Evolutionary conservation across 1,139 yeast species (phyloP).

Genomic region (Zygoascus sp.): DNA sequence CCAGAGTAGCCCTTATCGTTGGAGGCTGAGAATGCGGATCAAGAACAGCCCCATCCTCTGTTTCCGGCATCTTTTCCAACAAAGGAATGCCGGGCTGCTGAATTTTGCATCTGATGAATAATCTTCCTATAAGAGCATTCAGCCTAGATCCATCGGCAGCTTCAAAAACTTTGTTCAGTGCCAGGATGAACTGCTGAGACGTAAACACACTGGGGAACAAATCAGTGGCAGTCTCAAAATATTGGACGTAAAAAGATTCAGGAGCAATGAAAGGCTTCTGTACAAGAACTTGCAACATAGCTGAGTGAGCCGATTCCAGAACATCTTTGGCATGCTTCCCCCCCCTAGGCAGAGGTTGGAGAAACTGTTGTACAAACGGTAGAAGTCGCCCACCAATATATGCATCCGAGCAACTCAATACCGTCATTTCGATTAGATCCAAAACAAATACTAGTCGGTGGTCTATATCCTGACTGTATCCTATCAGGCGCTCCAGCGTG

Average conservation of each 20-base stretch:
- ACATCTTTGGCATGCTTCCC: conserved; percentile 33
- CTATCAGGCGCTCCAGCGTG: neutral
- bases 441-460: conserved; percentile 52
- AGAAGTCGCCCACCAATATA: conserved; percentile 40
- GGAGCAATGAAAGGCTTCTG: conserved; percentile 19
- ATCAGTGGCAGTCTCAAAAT: conserved; percentile 37
- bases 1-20: conserved; percentile 50
- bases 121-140: conserved; percentile 40
- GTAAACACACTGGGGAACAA: conserved; percentile 60
- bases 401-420: conserved; percentile 37
- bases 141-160: conserved; percentile 39
- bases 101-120: conserved; percentile 37
- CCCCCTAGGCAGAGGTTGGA: conserved; percentile 39
- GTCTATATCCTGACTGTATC: conserved; percentile 39
- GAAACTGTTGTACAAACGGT: conserved; percentile 35
- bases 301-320: conserved; percentile 66
- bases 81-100: conserved; percentile 34
- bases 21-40: conserved; percentile 34
- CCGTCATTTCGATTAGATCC: conserved; percentile 55
- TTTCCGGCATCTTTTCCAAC: conserved; percentile 34
- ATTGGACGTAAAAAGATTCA: conserved; percentile 19
- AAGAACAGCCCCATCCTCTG: conserved; percentile 29
- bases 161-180: conserved; percentile 41
- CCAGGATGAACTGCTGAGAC: conserved; percentile 53
- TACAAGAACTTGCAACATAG: conserved; percentile 42